Percentiles rank a stretch among this genome's conserved stretches.
These are phyloP conservation scores for Echria macrotheca DNA, from an alignment of 495 filamentous ascomycete genomes.

Conservation along the genomic window DNA sequence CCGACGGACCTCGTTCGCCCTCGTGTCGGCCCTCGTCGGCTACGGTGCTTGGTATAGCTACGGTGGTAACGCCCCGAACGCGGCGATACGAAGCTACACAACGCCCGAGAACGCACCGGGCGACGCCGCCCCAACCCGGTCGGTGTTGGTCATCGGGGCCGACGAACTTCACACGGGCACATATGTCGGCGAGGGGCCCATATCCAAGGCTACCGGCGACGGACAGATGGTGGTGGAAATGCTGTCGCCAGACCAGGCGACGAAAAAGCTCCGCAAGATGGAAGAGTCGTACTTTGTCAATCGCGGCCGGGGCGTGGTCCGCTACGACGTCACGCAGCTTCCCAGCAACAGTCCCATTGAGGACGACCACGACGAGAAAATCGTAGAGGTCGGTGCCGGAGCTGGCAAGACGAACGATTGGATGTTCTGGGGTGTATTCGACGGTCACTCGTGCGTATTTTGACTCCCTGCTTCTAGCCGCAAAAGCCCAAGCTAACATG, in stretches of 20 bases:
- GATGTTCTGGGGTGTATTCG: conserved; percentile 99
- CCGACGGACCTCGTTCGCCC: conserved; percentile 38
- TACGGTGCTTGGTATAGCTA: conserved; percentile 49
- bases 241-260: conserved; percentile 93
- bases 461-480: not conserved
- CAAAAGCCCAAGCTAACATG: conserved; percentile 19
- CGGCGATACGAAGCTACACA: conserved; percentile 23
- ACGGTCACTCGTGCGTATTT: conserved; percentile 77
- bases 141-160: conserved; percentile 71
- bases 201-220: conserved; percentile 80
- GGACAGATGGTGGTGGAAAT: conserved; percentile 85
- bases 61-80: conserved; percentile 27
- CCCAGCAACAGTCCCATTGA: conserved; percentile 97
- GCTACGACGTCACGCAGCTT: conserved; percentile 94
- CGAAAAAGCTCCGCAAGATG: conserved; percentile 76
- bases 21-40: conserved; percentile 44
- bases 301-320: conserved; percentile 81
- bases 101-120: conserved; percentile 9
- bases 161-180: conserved; percentile 80
- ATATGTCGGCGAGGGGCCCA: conserved; percentile 71
- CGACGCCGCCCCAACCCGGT: conserved; percentile 29
- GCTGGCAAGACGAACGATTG: conserved; percentile 67
- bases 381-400: conserved; percentile 60
- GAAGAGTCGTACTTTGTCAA: conserved; percentile 91
- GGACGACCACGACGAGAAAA: conserved; percentile 96